phyloP scores from a whole-genome alignment of 805 yeast species.

The Zygoascus tannicola region DNA sequence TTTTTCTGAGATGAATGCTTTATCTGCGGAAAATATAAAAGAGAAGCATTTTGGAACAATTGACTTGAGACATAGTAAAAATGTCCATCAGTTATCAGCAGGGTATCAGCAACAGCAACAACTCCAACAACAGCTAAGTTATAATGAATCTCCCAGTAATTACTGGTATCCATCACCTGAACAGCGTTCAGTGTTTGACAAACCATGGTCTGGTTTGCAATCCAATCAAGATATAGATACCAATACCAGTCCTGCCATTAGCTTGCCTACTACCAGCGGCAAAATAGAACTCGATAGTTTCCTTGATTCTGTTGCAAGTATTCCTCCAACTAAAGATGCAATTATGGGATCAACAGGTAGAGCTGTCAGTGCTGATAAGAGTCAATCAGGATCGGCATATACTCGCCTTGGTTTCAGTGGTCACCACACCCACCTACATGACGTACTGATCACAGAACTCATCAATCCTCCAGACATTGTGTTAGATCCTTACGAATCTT shows the following conservation, averaged over 20 bases:
- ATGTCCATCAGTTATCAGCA: neutral
- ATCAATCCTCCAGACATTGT: neutral
- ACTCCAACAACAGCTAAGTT: neutral
- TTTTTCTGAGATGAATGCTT: neutral
- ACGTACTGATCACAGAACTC: neutral
- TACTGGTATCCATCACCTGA: neutral
- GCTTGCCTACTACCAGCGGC: neutral
- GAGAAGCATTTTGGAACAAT: neutral
- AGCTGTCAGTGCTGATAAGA: neutral
- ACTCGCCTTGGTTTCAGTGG: too few relatives aligned
- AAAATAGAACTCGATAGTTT: neutral
- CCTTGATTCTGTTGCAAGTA: neutral
- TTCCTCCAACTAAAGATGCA: neutral
- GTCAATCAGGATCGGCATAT: neutral
- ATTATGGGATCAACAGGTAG: neutral
- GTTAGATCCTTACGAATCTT: constrained; percentile 1
- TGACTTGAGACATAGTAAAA: neutral
- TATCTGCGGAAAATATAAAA: neutral
- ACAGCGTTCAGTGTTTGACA: neutral
- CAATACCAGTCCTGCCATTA: neutral
- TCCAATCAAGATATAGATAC: neutral
- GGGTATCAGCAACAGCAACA: neutral
- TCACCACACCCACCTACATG: neutral
- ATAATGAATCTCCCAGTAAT: neutral
- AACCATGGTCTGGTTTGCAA: neutral